These are phyloP conservation scores for Raffaelea albimanens DNA, from an alignment of 2,329 filamentous ascomycete species.

Conservation along the genomic window DNA sequence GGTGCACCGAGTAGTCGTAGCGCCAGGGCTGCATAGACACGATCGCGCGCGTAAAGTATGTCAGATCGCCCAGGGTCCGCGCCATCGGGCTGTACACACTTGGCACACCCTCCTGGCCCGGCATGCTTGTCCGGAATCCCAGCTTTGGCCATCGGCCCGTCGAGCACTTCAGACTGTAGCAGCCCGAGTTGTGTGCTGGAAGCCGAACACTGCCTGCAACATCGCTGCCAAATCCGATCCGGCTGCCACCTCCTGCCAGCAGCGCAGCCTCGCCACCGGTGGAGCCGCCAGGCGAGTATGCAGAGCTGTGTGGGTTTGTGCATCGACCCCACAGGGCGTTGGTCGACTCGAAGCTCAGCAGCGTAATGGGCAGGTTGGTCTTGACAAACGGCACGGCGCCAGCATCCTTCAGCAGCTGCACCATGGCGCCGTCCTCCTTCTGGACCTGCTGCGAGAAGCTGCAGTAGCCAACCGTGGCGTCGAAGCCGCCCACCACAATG, in stretches of 20 bases:
- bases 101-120: slow-evolving; percentile 81
- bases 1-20: slow-evolving; percentile 79
- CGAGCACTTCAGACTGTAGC: slow-evolving; percentile 78
- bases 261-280: slow-evolving; percentile 80
- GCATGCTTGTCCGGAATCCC: slow-evolving; percentile 79
- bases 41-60: slow-evolving; percentile 72
- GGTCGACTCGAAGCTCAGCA: slow-evolving; percentile 76
- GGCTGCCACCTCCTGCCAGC: slow-evolving; percentile 63
- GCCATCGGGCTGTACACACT: slow-evolving; percentile 92
- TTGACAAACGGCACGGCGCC: slow-evolving; percentile 89
- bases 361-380: slow-evolving; percentile 79
- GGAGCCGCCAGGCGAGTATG: slow-evolving; percentile 80
- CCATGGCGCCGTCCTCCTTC: slow-evolving; percentile 57
- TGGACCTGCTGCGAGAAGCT: slow-evolving; percentile 59
- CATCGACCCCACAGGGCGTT: slow-evolving; percentile 72
- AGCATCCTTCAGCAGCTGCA: slow-evolving; percentile 72
- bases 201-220: slow-evolving; percentile 82
- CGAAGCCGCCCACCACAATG: slow-evolving; percentile 73
- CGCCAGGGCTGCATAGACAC: slow-evolving; percentile 80
- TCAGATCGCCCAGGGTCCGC: slow-evolving; percentile 70
- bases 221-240: slow-evolving; percentile 85
- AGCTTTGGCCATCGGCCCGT: slow-evolving; percentile 85
- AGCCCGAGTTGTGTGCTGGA: slow-evolving; percentile 82
- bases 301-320: slow-evolving; percentile 73
- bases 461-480: slow-evolving; percentile 74